Conservation (phyloP, 2,329 filamentous ascomycete genomes). For the Dactylellina drechsleri region DNA sequence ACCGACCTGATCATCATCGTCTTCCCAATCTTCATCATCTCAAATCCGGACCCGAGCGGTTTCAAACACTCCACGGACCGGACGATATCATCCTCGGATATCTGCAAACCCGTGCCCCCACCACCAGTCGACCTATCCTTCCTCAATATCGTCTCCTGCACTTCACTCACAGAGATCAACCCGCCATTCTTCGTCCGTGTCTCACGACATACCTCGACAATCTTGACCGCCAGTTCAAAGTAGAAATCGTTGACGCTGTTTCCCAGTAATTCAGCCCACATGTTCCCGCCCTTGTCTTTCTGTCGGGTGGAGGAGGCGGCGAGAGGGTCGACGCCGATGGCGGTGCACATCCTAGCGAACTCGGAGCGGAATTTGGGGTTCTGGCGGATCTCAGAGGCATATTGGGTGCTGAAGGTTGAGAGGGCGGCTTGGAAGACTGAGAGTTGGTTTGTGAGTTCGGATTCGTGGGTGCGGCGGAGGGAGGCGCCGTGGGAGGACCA, state of each 20-base stretch:
- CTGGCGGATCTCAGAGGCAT: slow-evolving; percentile 94
- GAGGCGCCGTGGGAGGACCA: slow-evolving; percentile 69
- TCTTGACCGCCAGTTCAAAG: slow-evolving; percentile 93
- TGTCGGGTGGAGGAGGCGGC: slow-evolving; percentile 70
- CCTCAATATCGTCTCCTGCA: slow-evolving; percentile 78
- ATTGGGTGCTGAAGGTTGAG: slow-evolving; percentile 93
- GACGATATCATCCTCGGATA: slow-evolving; percentile 77
- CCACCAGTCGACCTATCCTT: slow-evolving; percentile 72
- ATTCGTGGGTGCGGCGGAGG: slow-evolving; percentile 84
- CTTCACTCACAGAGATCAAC: slow-evolving; percentile 83
- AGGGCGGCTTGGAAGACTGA: slow-evolving; percentile 94
- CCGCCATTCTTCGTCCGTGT: slow-evolving; percentile 92
- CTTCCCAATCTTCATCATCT: slow-evolving; percentile 82
- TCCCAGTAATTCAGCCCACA: slow-evolving; percentile 93
- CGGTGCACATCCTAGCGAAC: slow-evolving; percentile 97
- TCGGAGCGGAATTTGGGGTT: slow-evolving; percentile 95
- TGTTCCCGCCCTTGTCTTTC: slow-evolving; percentile 68
- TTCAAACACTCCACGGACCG: slow-evolving; percentile 86
- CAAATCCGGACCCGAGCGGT: slow-evolving; percentile 88
- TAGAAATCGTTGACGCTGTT: slow-evolving; percentile 97
- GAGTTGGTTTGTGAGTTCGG: slow-evolving; percentile 89
- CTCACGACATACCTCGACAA: slow-evolving; percentile 89
- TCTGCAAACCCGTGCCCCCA: slow-evolving; percentile 67
- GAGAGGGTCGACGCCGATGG: slow-evolving; percentile 94
- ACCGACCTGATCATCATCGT: slow-evolving; percentile 90